Base-by-base conservation (phyloP, 2,329 filamentous ascomycete species). In the Diaporthe vaccinii region DNA sequence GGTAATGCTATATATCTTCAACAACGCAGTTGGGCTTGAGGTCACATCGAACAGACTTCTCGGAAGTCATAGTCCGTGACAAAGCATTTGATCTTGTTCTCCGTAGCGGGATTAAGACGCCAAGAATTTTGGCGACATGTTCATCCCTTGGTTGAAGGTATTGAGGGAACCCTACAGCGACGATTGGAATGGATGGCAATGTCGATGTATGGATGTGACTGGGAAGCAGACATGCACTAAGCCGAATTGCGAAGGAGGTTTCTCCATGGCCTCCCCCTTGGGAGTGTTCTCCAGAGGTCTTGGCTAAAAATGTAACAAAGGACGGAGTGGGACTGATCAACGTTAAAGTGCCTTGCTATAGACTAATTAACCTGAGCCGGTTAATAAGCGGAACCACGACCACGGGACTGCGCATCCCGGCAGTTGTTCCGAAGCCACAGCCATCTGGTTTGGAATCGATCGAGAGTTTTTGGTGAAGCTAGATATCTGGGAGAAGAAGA, bases 251-350 rank as follows among this genome's bases (percentile, higher is more conserved):
- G 28, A 67, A 67, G 61, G 61, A 67, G 61, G 28, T 67, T 49
- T 34, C 41, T 28, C 20, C 9, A 49, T 14, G 20, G 22, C 12
- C 61, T 67, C 61, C 44, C 44, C 61, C 28, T 49, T 49, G 20
- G 61, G 41, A 31, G 41, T n/a, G 2, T 15, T 49, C 39, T 34
- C 17, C 39, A 22, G 8, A 14, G 61, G 6, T 49, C 61, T 65
- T 65, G 61, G 61, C 61, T n/a, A 3, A 49, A 31, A 65, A 65
- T 65, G 61, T 34, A 34, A 65, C 61, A 65, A 65, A 46, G 41
- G 31, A 31, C 61, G 41, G 61, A 65, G 61, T 46, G 61, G 39
- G 61, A 39, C 61, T 17, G 61, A 46, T 39, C 61, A 65, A 17
- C 3, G 3, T 65, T 34, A 34, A 65, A 46, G 20, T 34, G 41